Evolutionary conservation across 2,329 filamentous ascomycete species (phyloP), one percentile per base, ranked within the genome.

Genomic region (Stagonosporopsis cucurbitacearum): DNA sequence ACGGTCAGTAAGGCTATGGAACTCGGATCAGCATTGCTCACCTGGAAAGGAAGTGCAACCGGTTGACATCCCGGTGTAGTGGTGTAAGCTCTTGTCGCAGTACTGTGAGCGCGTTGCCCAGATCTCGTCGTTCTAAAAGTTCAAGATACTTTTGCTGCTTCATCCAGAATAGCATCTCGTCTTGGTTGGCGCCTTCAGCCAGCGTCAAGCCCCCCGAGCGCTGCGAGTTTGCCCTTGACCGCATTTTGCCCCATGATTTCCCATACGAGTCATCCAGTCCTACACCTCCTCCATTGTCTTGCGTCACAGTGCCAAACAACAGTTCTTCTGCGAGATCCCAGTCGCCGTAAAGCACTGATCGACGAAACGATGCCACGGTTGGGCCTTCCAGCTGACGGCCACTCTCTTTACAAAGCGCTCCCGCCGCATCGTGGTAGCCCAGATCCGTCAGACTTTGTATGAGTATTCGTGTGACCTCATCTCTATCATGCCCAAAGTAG

Each of bases 121-220:
- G 85, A 66, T 97, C 88, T 63, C 87, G 82, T 67, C 82, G 81
- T 74, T 98, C 93, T 39, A 99, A 79, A 8, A 96, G 80, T 78
- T 99, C 95, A 26, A 99, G 81, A 68, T 94, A 99, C 75, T 98
- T 98, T 73, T 99, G 95, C 72, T 96, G 90, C 61, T 94, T 85
- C 67, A 99, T 81, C 80, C 88, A 88, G 74, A 98, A 97, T 42
- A 88, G 84, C 89, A 99, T 94, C 48, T 89, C 82, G 63, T 88
- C 86, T 54, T 84, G 84, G 67, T 96, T 89, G 6, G 91, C 89
- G 22, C 86, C 88, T 39, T 90, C 85, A 15, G 88, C 86, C 49
- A 98, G 82, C 15, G 91, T 85, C 50, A 99, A 79, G 2, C 88
- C 91, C 37, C 68, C 63, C 2, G 66, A 63, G 59, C 70, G 67